These are phyloP conservation scores for Melanopsichium pennsylvanicum DNA, from an alignment of 1,284 basidiomycete species.

Conservation along the genomic window DNA sequence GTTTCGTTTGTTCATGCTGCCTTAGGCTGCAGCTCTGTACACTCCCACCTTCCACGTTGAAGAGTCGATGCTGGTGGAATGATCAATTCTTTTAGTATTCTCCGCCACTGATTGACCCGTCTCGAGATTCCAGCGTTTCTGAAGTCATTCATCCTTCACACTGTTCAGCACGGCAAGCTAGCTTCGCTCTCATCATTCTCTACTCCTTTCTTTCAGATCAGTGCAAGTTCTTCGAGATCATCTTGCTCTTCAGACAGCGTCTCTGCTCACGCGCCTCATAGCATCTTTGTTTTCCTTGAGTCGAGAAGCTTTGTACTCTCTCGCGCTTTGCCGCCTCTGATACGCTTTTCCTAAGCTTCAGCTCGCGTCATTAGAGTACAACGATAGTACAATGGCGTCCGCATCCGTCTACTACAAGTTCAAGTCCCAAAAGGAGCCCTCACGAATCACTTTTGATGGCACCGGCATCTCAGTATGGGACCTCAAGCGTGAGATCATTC, in stretches of 20 bases:
- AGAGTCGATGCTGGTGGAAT: conserved; percentile 50
- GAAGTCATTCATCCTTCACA: conserved; percentile 1
- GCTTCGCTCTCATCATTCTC: too few relatives aligned
- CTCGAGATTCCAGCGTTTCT: conserved; percentile 14
- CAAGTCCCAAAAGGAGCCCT: conserved; percentile 92
- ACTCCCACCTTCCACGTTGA: conserved; percentile 6
- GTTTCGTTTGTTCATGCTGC: neutral
- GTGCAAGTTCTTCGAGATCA: conserved; percentile 4
- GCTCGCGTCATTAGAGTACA: neutral
- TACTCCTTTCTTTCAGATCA: neutral
- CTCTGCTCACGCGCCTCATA: neutral
- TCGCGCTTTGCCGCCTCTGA: neutral
- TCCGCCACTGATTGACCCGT: conserved; percentile 30
- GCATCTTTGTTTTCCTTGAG: conserved; percentile 1
- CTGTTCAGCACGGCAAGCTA: too few relatives aligned
- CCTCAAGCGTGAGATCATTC: conserved; percentile 96
- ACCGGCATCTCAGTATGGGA: conserved; percentile 99
- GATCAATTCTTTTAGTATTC: conserved; percentile 39
- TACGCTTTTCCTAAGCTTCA: neutral
- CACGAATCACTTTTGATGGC: conserved; percentile 94
- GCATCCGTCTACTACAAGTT: conserved; percentile 91
- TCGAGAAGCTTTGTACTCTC: conserved; percentile 2
- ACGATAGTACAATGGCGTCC: conserved; percentile 55
- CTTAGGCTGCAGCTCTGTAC: conserved; percentile 14
- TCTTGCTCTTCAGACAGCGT: neutral